Percentiles rank a stretch among this genome's conserved stretches.
phyloP scores from a whole-genome alignment of 176 grass and related monocot species.

The Dactylis glomerata region DNA sequence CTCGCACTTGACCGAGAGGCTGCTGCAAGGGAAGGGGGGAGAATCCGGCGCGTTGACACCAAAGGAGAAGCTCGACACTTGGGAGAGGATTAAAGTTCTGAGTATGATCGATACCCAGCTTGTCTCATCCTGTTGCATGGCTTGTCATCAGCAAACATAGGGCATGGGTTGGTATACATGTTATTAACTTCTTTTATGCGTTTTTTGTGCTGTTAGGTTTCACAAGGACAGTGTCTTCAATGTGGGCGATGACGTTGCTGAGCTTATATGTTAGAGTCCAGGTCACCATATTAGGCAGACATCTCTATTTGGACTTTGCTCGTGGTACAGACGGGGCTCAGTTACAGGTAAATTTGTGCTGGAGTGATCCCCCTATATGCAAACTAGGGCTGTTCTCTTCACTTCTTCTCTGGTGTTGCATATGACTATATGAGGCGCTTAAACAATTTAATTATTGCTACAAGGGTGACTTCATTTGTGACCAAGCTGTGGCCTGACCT shows the following conservation, averaged over 20 bases:
- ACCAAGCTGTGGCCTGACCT: constrained; percentile 11
- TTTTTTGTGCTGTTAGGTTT: constrained; percentile 57
- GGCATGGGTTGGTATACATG: background rate
- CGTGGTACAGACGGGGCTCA: constrained; percentile 49
- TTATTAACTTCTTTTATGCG: background rate
- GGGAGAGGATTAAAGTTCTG: constrained; percentile 83
- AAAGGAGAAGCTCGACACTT: constrained; percentile 74
- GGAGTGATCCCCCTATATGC: background rate
- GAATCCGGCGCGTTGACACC: constrained; percentile 44
- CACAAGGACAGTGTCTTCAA: constrained; percentile 68
- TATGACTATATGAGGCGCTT: background rate
- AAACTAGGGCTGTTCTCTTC: background rate
- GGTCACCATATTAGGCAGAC: constrained; percentile 93
- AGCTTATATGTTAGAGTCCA: constrained; percentile 97
- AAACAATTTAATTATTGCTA: background rate
- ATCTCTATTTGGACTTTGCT: constrained; percentile 90
- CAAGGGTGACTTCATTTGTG: background rate
- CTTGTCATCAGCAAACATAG: background rate
- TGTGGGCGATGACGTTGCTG: constrained; percentile 90
- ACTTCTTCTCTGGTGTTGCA: background rate
- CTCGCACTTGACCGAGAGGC: constrained; percentile 66
- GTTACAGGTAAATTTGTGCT: constrained; percentile 33
- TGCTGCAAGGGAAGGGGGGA: constrained; percentile 70
- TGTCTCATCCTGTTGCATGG: background rate
- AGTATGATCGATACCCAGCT: constrained; percentile 39